Percentiles rank a stretch among this genome's conserved stretches.
Evolutionary conservation across 148 eudicot genomes (phyloP).

Genomic region (Heliosperma pusillum): DNA sequence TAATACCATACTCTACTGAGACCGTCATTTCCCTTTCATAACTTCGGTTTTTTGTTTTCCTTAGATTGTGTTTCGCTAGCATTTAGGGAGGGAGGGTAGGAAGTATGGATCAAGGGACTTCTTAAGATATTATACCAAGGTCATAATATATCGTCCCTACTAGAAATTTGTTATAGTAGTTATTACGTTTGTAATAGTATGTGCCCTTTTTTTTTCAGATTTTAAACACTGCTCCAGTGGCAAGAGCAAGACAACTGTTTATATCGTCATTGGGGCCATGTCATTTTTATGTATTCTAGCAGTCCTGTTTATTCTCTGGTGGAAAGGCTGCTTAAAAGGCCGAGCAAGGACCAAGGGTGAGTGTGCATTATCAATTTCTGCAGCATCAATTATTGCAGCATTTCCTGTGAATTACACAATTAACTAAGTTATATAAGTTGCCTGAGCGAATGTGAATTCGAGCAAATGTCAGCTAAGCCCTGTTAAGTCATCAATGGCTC

Average conservation of each 20-base stretch:
- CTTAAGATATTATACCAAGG: too few relatives aligned
- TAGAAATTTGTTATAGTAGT: not conserved
- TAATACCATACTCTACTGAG: too few relatives aligned
- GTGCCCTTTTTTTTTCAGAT: slow-evolving; percentile 21
- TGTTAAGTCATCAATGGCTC: not conserved
- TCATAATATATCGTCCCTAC: not conserved
- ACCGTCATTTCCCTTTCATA: too few relatives aligned
- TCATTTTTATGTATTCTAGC: slow-evolving; percentile 24
- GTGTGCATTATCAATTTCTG: slow-evolving; percentile 9
- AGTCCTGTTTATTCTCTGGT: slow-evolving; percentile 31
- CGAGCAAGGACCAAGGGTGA: slow-evolving; percentile 40
- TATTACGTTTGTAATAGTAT: slow-evolving; percentile 3
- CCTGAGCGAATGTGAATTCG: not conserved
- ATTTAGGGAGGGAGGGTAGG: too few relatives aligned
- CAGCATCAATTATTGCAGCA: slow-evolving; percentile 1
- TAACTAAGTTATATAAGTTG: too few relatives aligned
- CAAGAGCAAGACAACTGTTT: slow-evolving; percentile 14
- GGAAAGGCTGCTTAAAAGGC: slow-evolving; percentile 34
- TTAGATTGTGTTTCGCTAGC: too few relatives aligned
- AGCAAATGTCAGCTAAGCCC: not conserved
- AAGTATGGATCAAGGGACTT: too few relatives aligned
- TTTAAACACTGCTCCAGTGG: slow-evolving; percentile 23
- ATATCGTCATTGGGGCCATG: slow-evolving; percentile 24
- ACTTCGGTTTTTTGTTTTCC: too few relatives aligned
- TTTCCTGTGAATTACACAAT: not conserved